Percentiles rank a stretch among this genome's conserved stretches.
These are phyloP conservation scores for Ceratocystis lukuohia DNA, from an alignment of 2,329 filamentous ascomycete species.

Conservation along the genomic window DNA sequence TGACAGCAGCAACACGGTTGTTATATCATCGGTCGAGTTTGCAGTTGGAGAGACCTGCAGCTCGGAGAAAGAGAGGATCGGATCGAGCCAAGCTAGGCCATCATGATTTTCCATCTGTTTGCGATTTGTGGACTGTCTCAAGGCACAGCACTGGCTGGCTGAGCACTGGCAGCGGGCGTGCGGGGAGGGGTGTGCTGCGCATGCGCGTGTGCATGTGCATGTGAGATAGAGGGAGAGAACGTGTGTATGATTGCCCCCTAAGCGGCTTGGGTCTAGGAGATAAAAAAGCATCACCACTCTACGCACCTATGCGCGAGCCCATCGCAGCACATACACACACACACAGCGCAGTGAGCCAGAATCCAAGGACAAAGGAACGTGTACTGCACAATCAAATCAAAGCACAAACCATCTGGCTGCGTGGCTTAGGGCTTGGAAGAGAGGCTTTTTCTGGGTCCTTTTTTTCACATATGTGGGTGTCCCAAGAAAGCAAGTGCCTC, in stretches of 20 bases:
- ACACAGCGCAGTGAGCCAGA: not conserved
- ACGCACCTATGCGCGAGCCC: not conserved
- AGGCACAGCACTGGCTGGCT: not conserved
- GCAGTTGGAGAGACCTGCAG: not conserved
- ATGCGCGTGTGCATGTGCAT: not conserved
- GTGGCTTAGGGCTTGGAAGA: conserved; percentile 5
- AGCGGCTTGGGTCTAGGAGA: not conserved
- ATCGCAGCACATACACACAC: not conserved
- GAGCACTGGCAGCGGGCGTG: not conserved
- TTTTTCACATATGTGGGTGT: not conserved
- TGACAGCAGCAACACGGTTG: not conserved
- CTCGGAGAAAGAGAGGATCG: conserved; percentile 7
- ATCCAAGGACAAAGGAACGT: not conserved
- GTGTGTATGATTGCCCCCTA: not conserved
- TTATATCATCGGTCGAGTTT: not conserved
- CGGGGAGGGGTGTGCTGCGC: not conserved
- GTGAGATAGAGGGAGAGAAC: not conserved
- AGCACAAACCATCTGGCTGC: not conserved
- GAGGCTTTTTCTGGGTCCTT: not conserved
- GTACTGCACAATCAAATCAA: not conserved
- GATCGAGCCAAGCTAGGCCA: not conserved
- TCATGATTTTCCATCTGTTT: not conserved
- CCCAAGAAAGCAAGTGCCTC: conserved; percentile 4
- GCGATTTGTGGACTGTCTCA: not conserved
- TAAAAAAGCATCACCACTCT: not conserved